phyloP scores from a whole-genome alignment of 2,329 filamentous ascomycete genomes.

The Aspergillus fischeri region DNA sequence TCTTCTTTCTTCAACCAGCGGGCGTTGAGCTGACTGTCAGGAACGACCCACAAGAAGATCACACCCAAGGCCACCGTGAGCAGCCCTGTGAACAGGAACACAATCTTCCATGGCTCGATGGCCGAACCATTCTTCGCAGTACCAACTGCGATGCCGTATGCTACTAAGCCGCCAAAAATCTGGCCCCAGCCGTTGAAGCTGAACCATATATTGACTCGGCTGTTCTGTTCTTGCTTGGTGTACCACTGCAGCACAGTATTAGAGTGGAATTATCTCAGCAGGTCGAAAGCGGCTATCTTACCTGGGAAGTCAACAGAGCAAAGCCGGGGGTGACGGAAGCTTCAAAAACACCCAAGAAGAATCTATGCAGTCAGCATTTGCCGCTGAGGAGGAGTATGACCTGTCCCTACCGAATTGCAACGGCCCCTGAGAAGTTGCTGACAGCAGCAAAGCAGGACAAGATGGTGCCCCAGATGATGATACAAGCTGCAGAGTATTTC shows the following conservation, averaged over 20 bases:
- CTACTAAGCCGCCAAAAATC: slow-evolving; percentile 59
- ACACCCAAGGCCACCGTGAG: slow-evolving; percentile 48
- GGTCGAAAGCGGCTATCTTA: slow-evolving; percentile 9
- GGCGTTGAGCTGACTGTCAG: slow-evolving; percentile 59
- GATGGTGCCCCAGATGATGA: slow-evolving; percentile 60
- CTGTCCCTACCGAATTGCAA: slow-evolving; percentile 52
- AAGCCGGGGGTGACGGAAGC: slow-evolving; percentile 66
- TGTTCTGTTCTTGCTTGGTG: slow-evolving; percentile 64
- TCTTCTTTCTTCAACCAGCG: slow-evolving; percentile 64
- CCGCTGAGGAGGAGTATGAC: not conserved
- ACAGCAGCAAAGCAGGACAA: slow-evolving; percentile 62
- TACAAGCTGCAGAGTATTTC: slow-evolving; percentile 62
- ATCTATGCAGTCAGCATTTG: slow-evolving; percentile 21
- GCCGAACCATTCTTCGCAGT: slow-evolving; percentile 51
- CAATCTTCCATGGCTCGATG: slow-evolving; percentile 64
- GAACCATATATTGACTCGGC: slow-evolving; percentile 64
- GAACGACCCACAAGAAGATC: slow-evolving; percentile 51
- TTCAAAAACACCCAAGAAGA: slow-evolving; percentile 66
- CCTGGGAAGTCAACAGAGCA: slow-evolving; percentile 59
- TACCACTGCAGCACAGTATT: slow-evolving; percentile 54
- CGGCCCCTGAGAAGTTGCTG: slow-evolving; percentile 56
- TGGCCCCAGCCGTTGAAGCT: slow-evolving; percentile 62
- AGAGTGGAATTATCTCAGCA: not conserved
- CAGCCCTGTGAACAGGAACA: slow-evolving; percentile 53
- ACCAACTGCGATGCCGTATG: slow-evolving; percentile 60